phyloP scores from a whole-genome alignment of 352 stramenopile species.

The Peronosclerospora sorghi region DNA sequence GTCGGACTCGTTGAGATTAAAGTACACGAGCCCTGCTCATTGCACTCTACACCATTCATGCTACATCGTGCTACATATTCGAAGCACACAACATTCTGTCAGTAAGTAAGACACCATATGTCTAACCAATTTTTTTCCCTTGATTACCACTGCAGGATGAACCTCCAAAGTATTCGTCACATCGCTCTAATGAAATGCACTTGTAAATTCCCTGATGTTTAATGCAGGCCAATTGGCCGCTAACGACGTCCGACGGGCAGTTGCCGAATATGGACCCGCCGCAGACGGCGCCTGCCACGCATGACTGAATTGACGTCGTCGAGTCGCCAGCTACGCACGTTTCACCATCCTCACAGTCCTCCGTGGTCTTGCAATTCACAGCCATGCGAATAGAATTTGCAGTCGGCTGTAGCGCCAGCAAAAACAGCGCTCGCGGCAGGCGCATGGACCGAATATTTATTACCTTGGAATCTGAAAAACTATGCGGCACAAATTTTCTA shows the following conservation, averaged over 20 bases:
- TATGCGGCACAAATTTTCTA: neutral
- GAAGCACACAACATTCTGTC: neutral
- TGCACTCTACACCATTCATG: conserved; percentile 46
- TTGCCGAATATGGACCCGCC: conserved; percentile 33
- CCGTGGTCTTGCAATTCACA: conserved; percentile 45
- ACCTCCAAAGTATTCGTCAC: conserved; percentile 53
- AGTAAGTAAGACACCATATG: neutral
- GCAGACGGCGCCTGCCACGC: conserved; percentile 47
- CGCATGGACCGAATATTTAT: conserved; percentile 5
- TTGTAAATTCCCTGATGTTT: conserved; percentile 61
- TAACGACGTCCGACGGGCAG: conserved; percentile 46
- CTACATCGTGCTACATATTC: conserved; percentile 24
- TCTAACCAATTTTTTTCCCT: neutral
- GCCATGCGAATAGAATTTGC: conserved; percentile 3
- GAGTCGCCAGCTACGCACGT: conserved; percentile 71
- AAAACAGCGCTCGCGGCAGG: conserved; percentile 4
- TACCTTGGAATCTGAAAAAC: conserved; percentile 1
- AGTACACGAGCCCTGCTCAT: conserved; percentile 50
- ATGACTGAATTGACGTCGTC: conserved; percentile 43
- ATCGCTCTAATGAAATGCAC: conserved; percentile 65
- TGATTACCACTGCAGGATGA: conserved; percentile 41
- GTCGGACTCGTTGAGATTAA: conserved; percentile 15
- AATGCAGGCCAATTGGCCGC: conserved; percentile 64
- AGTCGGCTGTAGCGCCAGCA: conserved; percentile 1
- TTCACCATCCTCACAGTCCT: conserved; percentile 48